Evolutionary conservation across 805 yeast genomes (phyloP), one percentile per base, ranked within the genome.

Genomic region (Sugiyamaella lignohabitans): DNA sequence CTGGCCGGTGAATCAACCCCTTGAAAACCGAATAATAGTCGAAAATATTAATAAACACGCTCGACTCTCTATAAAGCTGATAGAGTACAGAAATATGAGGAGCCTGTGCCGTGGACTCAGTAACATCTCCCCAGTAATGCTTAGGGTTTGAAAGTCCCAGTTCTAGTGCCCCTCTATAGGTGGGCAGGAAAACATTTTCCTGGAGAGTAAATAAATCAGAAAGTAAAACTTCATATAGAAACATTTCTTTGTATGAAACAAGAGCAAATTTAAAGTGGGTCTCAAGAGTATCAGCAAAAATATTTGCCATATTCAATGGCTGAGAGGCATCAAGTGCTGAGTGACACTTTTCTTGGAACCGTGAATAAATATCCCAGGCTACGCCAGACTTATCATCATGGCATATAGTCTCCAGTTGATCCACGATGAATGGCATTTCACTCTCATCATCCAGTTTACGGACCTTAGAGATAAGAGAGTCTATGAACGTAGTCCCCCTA

Each of bases 21-120:
- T 71, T 76, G 64, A 84, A 84, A 0, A 85, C 81, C 20, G 67
- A 61, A 57, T 72, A 84, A 54, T 79, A 80, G 54, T 84, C 94
- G 63, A 71, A 80, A 45, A 82, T 72, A 58, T 84, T 84, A 51
- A 84, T 73, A 24, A 72, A 66, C 2, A 80, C 70, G 20, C 85
- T 84, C 0, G 96, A 89, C 55, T 88, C 96, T 49, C 93, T 76
- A 60, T 82, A 83, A 14, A 86, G 69, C 41, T 77, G 74, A 64
- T 78, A 88, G 45, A 88, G 60, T 42, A 74, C 76, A 24, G 76
- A 67, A 4, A 80, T 57, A 2, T 78, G 66, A 1, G 88, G 88
- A 18, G 46, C 51, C 39, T 64, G 59, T 52, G 66, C 66, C 20
- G 75, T 51, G 34, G 59, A 53, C 19, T 50, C 50, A 21, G 43